Evolutionary conservation across 495 filamentous ascomycete species (phyloP).

Genomic region (Annulohypoxylon bovei): DNA sequence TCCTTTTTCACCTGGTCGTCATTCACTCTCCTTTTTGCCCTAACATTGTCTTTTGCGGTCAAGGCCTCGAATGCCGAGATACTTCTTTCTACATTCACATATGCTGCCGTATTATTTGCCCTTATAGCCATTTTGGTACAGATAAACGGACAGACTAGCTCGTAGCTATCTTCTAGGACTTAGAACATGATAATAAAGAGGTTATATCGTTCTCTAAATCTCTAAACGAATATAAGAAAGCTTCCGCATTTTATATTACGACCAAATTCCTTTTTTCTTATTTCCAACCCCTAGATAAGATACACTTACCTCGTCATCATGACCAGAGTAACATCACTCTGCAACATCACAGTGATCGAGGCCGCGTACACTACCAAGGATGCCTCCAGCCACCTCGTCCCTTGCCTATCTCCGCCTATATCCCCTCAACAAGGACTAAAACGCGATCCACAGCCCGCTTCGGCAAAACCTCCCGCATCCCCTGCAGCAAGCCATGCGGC

Average conservation of each 20-base stretch:
- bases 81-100: neutral
- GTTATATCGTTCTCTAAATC: too few species aligned
- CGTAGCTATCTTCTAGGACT: too few species aligned
- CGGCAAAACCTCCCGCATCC: neutral
- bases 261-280: too few species aligned
- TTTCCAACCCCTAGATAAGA: too few species aligned
- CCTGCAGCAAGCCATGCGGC: slow-evolving; percentile 41
- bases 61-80: neutral
- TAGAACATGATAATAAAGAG: too few species aligned
- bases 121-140: neutral
- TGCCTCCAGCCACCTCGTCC: too few species aligned
- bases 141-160: neutral
- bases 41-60: neutral
- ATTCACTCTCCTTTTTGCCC: neutral
- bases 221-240: too few species aligned
- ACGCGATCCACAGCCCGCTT: neutral
- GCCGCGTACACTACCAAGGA: too few species aligned
- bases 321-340: too few species aligned
- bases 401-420: too few species aligned
- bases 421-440: neutral
- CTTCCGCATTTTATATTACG: neutral
- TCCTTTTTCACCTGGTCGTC: neutral
- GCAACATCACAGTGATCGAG: too few species aligned
- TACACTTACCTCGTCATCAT: too few species aligned
- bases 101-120: neutral